Percentiles rank a stretch among this genome's conserved stretches.
phyloP scores from a whole-genome alignment of 1,284 basidiomycete species.

The Waitea zeae region DNA sequence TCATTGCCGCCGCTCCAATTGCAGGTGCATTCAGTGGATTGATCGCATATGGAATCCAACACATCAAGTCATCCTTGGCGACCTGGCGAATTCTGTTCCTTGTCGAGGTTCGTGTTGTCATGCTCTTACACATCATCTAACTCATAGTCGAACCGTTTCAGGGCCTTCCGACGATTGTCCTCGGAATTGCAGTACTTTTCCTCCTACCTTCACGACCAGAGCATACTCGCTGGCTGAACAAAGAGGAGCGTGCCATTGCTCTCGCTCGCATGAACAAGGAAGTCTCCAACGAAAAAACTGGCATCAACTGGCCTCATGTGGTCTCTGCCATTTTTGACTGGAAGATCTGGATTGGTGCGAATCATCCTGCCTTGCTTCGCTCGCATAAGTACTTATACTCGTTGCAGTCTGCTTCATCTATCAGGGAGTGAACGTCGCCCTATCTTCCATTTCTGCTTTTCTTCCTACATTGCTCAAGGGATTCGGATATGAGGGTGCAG shows the following conservation, averaged over 20 bases:
- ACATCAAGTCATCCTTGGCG: not conserved
- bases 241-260: not conserved
- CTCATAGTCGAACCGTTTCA: no score
- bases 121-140: no score
- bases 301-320: not conserved
- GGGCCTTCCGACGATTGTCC: not conserved
- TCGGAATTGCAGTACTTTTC: not conserved
- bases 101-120: no score
- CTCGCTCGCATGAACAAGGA: not conserved
- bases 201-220: not conserved
- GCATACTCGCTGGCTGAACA: not conserved
- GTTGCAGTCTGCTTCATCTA: not conserved
- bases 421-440: not conserved
- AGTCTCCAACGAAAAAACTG: not conserved
- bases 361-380: not conserved
- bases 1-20: constrained; percentile 12
- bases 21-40: constrained; percentile 19
- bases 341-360: not conserved
- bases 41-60: constrained; percentile 17
- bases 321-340: not conserved
- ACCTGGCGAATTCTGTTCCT: not conserved
- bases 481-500: not conserved
- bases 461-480: not conserved
- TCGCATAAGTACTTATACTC: not conserved
- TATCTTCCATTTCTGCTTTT: not conserved